Evolutionary conservation across 495 filamentous ascomycete species (phyloP).

Genomic region (Daldinia decipiens): DNA sequence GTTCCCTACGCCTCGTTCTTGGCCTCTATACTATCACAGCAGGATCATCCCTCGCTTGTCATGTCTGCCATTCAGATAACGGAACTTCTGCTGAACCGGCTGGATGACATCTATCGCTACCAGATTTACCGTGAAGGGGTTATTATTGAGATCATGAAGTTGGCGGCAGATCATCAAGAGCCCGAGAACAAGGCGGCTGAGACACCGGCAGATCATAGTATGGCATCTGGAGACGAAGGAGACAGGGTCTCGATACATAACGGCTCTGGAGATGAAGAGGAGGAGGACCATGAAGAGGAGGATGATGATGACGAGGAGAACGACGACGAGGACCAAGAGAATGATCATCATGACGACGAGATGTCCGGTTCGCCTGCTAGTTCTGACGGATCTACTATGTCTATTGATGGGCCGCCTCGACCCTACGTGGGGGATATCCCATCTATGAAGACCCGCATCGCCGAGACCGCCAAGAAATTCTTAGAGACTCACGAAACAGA

Average conservation of each 20-base stretch:
- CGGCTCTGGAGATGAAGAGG: constrained; percentile 63
- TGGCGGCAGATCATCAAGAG: constrained; percentile 62
- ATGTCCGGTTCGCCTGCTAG: constrained; percentile 76
- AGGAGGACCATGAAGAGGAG: constrained; percentile 61
- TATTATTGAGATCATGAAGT: constrained; percentile 86
- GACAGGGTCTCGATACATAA: constrained; percentile 60
- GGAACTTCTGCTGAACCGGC: constrained; percentile 82
- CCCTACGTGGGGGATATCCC: constrained; percentile 61
- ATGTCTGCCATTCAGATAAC: constrained; percentile 87
- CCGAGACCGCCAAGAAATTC: constrained; percentile 79
- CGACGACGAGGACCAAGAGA: constrained; percentile 64
- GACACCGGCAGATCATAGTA: constrained; percentile 61
- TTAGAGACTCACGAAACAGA: constrained; percentile 83
- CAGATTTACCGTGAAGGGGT: constrained; percentile 99
- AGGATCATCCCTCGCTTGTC: constrained; percentile 89
- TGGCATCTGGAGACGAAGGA: constrained; percentile 61
- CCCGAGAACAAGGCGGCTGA: constrained; percentile 42
- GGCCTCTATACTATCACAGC: constrained; percentile 93
- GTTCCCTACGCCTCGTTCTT: constrained; percentile 98
- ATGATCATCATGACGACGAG: constrained; percentile 62
- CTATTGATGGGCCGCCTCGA: constrained; percentile 60
- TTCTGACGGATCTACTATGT: constrained; percentile 68
- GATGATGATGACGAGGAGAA: constrained; percentile 66
- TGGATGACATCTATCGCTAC: constrained; percentile 89
- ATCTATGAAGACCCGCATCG: constrained; percentile 78